Conservation (phyloP, 805 yeast genomes). For the Ogataea populi-albae region DNA sequence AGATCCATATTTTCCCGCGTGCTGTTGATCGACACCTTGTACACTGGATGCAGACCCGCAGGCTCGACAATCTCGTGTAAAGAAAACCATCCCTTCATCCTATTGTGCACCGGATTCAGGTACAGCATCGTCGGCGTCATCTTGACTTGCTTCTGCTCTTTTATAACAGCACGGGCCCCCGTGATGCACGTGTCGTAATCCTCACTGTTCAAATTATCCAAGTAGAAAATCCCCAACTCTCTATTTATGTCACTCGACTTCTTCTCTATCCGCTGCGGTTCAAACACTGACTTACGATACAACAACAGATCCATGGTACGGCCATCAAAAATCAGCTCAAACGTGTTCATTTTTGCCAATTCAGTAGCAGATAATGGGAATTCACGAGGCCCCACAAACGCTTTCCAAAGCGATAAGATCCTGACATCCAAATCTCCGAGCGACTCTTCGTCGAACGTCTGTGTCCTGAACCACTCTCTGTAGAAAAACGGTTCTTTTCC, state of each 20-base stretch:
- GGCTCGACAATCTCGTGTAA: constrained; percentile 18
- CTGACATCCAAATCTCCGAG: constrained; percentile 4
- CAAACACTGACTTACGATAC: constrained; percentile 21
- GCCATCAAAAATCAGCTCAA: constrained; percentile 22
- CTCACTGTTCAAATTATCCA: constrained; percentile 13
- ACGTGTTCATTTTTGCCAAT: constrained; percentile 10
- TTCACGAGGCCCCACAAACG: constrained; percentile 8
- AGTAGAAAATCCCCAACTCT: constrained; percentile 24
- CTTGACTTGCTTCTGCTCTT: constrained; percentile 5
- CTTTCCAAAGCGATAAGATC: constrained; percentile 19
- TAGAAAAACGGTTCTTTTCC: constrained; percentile 18
- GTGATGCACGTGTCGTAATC: constrained; percentile 22
- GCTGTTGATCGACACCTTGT: constrained; percentile 13
- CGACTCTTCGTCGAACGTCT: constrained; percentile 10
- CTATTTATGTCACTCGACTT: constrained; percentile 5
- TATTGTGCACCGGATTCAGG: constrained; percentile 20
- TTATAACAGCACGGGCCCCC: constrained; percentile 18
- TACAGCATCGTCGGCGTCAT: constrained; percentile 26
- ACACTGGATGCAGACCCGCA: constrained; percentile 29
- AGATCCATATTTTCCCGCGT: background rate
- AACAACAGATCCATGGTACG: constrained; percentile 13
- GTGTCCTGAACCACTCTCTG: constrained; percentile 28
- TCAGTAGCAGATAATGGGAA: constrained; percentile 20
- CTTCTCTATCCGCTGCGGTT: constrained; percentile 10
- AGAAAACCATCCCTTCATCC: constrained; percentile 11